Base-by-base conservation (phyloP, 2,329 filamentous ascomycete species). In the Xylaria arbuscula region DNA sequence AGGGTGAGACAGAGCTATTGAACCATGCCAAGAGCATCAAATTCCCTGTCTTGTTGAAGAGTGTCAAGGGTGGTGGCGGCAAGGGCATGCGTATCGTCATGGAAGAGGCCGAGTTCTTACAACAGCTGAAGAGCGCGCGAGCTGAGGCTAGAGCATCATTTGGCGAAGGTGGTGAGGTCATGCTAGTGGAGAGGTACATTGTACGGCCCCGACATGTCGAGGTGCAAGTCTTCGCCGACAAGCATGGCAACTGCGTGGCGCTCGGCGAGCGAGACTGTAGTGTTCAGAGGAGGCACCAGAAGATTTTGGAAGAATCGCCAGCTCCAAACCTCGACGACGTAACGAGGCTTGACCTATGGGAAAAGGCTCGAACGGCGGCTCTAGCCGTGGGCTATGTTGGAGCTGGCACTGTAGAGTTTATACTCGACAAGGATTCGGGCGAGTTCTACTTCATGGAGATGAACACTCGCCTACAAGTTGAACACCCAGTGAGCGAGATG, bases 401-500 rank as follows among this genome's bases (percentile, higher is more conserved):
- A 7, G 94, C 93, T 9, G 94, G 94, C 1, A 97, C 94, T 0
- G 92, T 97, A 22, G 94, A 97, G 80, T 97, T 94, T 76, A 92
- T 97, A 51, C 90, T 97, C 5, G 93, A 97, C 79, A 92, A 93
- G 77, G 89, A 93, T 74, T 90, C 89, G 6, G 92, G 90, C 56
- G 87, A 91, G 51, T 97, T 96, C 79, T 97, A 89, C 80, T 93
- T 93, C 74, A 91, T 92, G 87, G 91, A 93, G 81, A 92, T 93
- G 87, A 92, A 93, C 76, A 98, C 96, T 0, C 87, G 96, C 60
- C 84, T 99, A 22, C 96, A 99, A 80, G 96, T 99, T 58, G 96
- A 99, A 82, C 96, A 99, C 76, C 96, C 96, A 0, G 96, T 98
- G 22, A 98, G 85, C 53, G 87, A 89, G 78, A 89, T 89, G 85